Evolutionary conservation across 805 yeast genomes (phyloP).

Genomic region (Wickerhamomyces sydowiorum): DNA sequence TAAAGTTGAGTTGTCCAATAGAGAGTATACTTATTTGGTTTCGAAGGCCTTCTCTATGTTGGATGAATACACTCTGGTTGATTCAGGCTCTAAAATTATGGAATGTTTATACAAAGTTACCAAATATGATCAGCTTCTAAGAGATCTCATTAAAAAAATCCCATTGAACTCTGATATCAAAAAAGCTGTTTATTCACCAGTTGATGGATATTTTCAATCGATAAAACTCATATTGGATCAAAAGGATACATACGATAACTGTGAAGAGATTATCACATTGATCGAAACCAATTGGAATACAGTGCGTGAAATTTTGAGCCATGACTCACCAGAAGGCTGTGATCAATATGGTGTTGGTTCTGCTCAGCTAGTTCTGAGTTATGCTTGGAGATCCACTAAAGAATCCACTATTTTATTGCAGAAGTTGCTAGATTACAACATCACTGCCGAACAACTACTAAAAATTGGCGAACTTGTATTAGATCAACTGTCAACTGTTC

Average conservation of each 20-base stretch:
- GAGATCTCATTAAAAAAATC: conserved; percentile 28
- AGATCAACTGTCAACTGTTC: conserved; percentile 62
- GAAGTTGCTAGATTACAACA: conserved; percentile 30
- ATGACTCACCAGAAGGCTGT: conserved; percentile 69
- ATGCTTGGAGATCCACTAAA: conserved; percentile 78
- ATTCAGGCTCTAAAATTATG: conserved; percentile 70
- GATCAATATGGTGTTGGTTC: conserved; percentile 35
- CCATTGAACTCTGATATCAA: conserved; percentile 30
- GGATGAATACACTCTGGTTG: conserved; percentile 56
- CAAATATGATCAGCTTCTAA: conserved; percentile 27
- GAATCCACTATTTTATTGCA: conserved; percentile 61
- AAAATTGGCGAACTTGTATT: conserved; percentile 49
- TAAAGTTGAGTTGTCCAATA: conserved; percentile 6
- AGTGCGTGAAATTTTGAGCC: conserved; percentile 43
- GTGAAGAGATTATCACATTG: conserved; percentile 9
- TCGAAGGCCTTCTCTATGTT: conserved; percentile 28
- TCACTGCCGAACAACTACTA: conserved; percentile 18
- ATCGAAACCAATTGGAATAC: conserved; percentile 27
- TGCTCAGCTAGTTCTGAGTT: conserved; percentile 50
- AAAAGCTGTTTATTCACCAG: conserved; percentile 42
- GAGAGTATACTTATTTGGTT: conserved; percentile 10
- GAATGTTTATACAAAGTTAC: conserved; percentile 39
- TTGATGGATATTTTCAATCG: conserved; percentile 70
- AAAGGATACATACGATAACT: conserved; percentile 8
- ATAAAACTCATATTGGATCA: conserved; percentile 39